phyloP scores from a whole-genome alignment of 495 filamentous ascomycete genomes.

The Lasiosphaeria ovina region DNA sequence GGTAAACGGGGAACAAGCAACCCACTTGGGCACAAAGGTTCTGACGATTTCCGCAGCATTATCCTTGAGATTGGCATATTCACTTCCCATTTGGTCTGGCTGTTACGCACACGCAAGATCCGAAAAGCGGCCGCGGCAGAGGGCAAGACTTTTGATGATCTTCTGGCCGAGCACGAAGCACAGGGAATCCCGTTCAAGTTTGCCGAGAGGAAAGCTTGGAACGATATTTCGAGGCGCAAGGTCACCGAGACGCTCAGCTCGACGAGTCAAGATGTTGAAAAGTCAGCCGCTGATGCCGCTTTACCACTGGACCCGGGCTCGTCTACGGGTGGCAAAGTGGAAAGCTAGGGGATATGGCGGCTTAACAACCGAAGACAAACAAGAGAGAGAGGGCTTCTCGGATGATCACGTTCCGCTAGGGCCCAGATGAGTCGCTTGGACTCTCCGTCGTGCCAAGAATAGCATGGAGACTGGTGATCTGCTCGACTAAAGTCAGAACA shows the following conservation, averaged over 20 bases:
- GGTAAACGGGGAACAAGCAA: constrained; percentile 42
- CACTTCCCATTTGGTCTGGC: constrained; percentile 64
- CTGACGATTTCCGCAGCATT: constrained; percentile 37
- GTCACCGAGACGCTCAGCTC: neutral
- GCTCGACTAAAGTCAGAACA: too few species aligned
- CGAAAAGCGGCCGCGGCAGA: constrained; percentile 55
- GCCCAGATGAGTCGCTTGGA: too few species aligned
- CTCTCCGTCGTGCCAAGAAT: too few species aligned
- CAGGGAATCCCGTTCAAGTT: constrained; percentile 39
- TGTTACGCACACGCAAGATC: constrained; percentile 59
- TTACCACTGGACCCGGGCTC: too few species aligned
- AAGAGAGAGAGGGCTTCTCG: too few species aligned
- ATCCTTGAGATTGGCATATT: constrained; percentile 70
- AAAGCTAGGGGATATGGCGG: too few species aligned
- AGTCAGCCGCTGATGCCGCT: neutral
- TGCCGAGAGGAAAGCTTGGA: constrained; percentile 34
- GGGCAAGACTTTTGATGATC: constrained; percentile 62
- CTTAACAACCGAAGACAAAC: too few species aligned
- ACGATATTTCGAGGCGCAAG: neutral
- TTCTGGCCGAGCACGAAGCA: constrained; percentile 45
- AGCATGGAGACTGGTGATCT: too few species aligned
- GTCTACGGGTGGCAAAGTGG: too few species aligned
- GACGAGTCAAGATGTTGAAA: neutral
- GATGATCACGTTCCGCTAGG: too few species aligned
- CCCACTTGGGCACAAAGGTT: neutral